Evolutionary conservation across 2,329 filamentous ascomycete species (phyloP).

Genomic region (Xylaria arbuscula): DNA sequence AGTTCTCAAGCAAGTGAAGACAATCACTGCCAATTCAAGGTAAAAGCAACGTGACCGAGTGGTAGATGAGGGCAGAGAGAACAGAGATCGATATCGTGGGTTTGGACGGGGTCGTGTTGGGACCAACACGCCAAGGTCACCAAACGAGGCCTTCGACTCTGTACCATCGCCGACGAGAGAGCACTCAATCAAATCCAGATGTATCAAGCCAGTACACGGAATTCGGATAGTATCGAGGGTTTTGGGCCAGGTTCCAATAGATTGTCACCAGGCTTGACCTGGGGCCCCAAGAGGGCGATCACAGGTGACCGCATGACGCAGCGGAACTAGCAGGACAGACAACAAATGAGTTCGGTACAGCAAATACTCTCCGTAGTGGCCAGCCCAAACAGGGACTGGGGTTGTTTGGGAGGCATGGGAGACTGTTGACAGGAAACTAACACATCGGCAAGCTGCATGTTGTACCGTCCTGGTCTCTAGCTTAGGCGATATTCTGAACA

Average conservation of each 20-base stretch:
- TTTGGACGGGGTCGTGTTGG: slow-evolving; percentile 42
- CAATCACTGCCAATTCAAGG: slow-evolving; percentile 36
- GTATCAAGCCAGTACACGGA: slow-evolving; percentile 46
- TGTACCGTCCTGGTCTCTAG: slow-evolving; percentile 56
- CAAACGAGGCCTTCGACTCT: slow-evolving; percentile 47
- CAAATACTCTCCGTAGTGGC: slow-evolving; percentile 54
- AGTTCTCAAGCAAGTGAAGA: slow-evolving; percentile 36
- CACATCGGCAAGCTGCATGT: slow-evolving; percentile 61
- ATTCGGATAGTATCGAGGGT: slow-evolving; percentile 51
- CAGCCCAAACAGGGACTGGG: slow-evolving; percentile 56
- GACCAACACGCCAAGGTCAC: slow-evolving; percentile 39
- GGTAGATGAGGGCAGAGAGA: slow-evolving; percentile 32
- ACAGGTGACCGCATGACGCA: slow-evolving; percentile 57
- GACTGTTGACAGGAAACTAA: slow-evolving; percentile 55
- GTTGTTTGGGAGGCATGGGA: slow-evolving; percentile 54
- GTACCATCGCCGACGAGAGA: slow-evolving; percentile 45
- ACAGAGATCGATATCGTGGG: slow-evolving; percentile 38
- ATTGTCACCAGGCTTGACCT: slow-evolving; percentile 52
- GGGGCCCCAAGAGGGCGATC: slow-evolving; percentile 54
- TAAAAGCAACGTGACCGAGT: slow-evolving; percentile 39
- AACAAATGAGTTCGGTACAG: slow-evolving; percentile 57
- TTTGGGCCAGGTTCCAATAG: slow-evolving; percentile 54
- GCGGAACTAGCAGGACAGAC: slow-evolving; percentile 51
- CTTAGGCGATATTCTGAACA: slow-evolving; percentile 52
- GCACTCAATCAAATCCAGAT: slow-evolving; percentile 41